Percentiles rank a stretch among this genome's conserved stretches.
These are phyloP conservation scores for Sanghuangporus weigelae DNA, from an alignment of 1,284 basidiomycete genomes.

Conservation along the genomic window DNA sequence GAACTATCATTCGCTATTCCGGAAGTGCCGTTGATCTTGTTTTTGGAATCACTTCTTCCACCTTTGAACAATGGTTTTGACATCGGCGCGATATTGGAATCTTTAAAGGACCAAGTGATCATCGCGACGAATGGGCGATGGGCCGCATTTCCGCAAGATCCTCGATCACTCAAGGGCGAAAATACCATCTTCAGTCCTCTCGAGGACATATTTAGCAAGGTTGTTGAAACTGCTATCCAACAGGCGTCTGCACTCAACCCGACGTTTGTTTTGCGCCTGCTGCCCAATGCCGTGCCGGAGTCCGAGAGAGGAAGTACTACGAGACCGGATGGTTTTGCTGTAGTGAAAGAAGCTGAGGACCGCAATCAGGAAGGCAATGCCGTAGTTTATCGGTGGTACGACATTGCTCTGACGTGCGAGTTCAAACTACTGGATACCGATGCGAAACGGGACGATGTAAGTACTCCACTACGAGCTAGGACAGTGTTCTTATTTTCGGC, in stretches of 20 bases:
- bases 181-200: neutral
- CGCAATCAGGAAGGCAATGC: neutral
- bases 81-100: neutral
- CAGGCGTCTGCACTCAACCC: neutral
- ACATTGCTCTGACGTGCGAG: neutral
- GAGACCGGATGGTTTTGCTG: slow-evolving; percentile 1
- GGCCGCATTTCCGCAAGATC: neutral
- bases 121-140: neutral
- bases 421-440: neutral
- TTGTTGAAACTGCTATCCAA: neutral
- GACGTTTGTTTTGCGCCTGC: neutral
- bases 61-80: neutral
- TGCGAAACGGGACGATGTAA: neutral
- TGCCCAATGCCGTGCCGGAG: neutral
- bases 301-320: neutral
- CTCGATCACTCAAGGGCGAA: neutral
- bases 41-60: neutral
- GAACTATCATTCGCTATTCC: neutral
- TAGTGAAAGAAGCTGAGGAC: neutral
- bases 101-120: neutral
- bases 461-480: neutral
- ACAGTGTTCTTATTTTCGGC: slow-evolving; percentile 2
- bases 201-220: neutral
- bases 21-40: neutral
- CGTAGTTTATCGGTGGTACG: neutral